phyloP scores from a whole-genome alignment of 306 rosid species.

The Pueraria montana region DNA sequence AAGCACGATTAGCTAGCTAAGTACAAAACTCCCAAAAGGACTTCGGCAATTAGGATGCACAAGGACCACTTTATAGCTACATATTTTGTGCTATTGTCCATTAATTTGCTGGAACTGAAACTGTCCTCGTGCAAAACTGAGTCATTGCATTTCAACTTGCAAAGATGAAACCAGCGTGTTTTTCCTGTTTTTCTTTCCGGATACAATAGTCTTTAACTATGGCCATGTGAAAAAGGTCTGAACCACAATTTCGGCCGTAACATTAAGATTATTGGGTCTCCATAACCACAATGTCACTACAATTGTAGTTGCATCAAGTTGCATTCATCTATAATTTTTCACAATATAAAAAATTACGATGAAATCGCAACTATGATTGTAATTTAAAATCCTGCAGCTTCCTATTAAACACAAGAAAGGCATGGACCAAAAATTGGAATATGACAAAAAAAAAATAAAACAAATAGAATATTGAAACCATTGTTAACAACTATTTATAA shows the following conservation, averaged over 20 bases:
- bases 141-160: neutral
- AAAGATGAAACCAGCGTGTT: slow-evolving; percentile 9
- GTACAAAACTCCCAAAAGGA: neutral
- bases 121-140: no score
- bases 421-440: neutral
- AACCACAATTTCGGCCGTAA: neutral
- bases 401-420: neutral
- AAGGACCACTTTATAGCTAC: slow-evolving; percentile 6
- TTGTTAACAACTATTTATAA: neutral
- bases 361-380: neutral
- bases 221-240: neutral
- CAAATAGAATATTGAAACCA: neutral
- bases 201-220: neutral
- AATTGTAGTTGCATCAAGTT: neutral
- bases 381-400: neutral
- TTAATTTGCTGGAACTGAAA: neutral
- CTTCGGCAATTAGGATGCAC: neutral
- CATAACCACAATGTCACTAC: neutral
- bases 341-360: neutral
- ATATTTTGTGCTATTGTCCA: neutral
- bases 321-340: neutral
- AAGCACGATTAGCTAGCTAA: neutral
- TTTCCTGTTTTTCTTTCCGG: slow-evolving; percentile 32
- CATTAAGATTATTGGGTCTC: neutral
- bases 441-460: neutral